phyloP scores from a whole-genome alignment of 108 stramenopile genomes.

The Cylindrotheca fusiformis region DNA sequence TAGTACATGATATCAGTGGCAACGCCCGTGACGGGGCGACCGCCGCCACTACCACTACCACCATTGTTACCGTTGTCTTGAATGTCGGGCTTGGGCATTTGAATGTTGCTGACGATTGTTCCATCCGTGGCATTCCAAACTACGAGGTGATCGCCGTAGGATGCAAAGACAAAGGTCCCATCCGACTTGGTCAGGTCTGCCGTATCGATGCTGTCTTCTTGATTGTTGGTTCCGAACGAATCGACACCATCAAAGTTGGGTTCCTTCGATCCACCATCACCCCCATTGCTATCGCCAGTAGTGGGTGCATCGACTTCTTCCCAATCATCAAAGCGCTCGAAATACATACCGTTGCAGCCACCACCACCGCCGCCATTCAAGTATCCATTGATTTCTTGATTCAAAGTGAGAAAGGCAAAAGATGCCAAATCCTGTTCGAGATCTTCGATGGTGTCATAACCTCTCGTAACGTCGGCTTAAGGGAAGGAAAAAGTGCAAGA shows the following conservation, averaged over 20 bases:
- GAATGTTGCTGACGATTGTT: slow-evolving; percentile 12
- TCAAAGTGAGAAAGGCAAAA: slow-evolving; percentile 12
- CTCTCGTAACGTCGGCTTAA: slow-evolving; percentile 12
- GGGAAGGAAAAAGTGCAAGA: no score
- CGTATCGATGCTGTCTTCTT: slow-evolving; percentile 49
- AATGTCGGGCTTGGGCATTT: slow-evolving; percentile 15
- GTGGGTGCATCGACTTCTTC: background rate
- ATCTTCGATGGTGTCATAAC: slow-evolving; percentile 18
- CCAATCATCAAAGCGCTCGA: background rate
- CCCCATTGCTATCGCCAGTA: background rate
- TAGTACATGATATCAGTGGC: slow-evolving; percentile 2
- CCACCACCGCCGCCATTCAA: background rate
- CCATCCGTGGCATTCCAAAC: slow-evolving; percentile 17
- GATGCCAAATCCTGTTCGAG: slow-evolving; percentile 16
- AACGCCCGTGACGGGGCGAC: no score
- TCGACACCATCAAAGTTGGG: slow-evolving; percentile 1
- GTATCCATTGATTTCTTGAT: slow-evolving; percentile 12
- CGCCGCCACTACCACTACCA: no score
- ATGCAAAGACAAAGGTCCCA: slow-evolving; percentile 42
- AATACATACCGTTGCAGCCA: background rate
- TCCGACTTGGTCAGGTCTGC: slow-evolving; percentile 51
- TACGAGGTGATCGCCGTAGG: slow-evolving; percentile 36
- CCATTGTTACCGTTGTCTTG: no score
- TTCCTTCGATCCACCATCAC: no score
- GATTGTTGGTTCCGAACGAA: slow-evolving; percentile 57